Percentiles rank a stretch among this genome's conserved stretches.
Conservation (phyloP, 2,329 filamentous ascomycete species). For the Reticulascus tulasneorum region DNA sequence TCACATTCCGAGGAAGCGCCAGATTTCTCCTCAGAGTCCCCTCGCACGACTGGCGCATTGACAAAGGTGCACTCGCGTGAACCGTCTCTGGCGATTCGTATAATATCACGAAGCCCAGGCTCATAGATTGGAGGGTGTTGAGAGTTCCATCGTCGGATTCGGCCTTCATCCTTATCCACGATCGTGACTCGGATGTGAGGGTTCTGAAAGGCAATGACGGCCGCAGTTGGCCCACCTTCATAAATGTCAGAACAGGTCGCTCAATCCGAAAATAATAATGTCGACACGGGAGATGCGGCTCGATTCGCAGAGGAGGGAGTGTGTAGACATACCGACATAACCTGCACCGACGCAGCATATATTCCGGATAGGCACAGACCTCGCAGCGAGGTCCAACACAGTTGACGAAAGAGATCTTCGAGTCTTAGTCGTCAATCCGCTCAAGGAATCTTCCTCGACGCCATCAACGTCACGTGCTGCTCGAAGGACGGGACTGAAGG, state of each 20-base stretch:
- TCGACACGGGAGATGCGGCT: background rate
- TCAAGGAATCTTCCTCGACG: conserved; percentile 13
- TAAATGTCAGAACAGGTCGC: too few species aligned
- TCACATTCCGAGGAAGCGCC: conserved; percentile 28
- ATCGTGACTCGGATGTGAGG: conserved; percentile 69
- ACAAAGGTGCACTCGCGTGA: conserved; percentile 37
- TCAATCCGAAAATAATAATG: too few species aligned
- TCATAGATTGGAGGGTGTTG: conserved; percentile 72
- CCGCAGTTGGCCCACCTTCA: conserved; percentile 68
- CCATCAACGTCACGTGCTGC: conserved; percentile 16
- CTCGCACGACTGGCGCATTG: conserved; percentile 27
- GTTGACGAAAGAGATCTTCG: too few species aligned
- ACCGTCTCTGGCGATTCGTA: conserved; percentile 60
- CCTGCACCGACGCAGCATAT: conserved; percentile 74
- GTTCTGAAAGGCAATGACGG: conserved; percentile 70
- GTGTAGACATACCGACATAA: conserved; percentile 60
- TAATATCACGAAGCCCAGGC: conserved; percentile 64
- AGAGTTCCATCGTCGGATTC: conserved; percentile 72
- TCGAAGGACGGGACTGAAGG: conserved; percentile 37
- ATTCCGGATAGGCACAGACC: conserved; percentile 37
- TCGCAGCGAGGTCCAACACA: too few species aligned
- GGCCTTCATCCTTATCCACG: conserved; percentile 61
- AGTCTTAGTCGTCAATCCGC: background rate
- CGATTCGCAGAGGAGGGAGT: background rate
- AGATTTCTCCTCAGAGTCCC: conserved; percentile 23